Conservation (phyloP, 768 basidiomycete genomes). For the Rhodotorula graminis region DNA sequence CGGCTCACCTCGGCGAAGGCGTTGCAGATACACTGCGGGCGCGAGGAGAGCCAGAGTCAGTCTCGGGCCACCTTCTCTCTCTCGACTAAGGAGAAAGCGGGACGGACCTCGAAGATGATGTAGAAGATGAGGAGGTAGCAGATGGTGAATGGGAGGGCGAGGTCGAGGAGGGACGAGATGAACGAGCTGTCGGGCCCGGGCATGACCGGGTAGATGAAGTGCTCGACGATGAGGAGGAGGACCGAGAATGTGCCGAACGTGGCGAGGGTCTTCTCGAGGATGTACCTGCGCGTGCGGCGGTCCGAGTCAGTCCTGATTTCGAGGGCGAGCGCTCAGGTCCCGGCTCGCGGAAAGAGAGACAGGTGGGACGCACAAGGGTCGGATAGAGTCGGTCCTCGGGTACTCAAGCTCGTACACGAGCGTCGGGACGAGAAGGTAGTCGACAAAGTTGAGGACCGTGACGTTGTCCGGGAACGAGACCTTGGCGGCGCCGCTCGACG, state of each 20-base stretch:
- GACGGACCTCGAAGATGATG: constrained; percentile 2
- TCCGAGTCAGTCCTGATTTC: too few relatives aligned
- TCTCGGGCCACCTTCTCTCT: too few relatives aligned
- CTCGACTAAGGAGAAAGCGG: neutral
- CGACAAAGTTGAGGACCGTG: constrained; percentile 69
- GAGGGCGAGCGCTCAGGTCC: too few relatives aligned
- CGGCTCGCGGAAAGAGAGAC: too few relatives aligned
- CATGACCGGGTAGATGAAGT: constrained; percentile 80
- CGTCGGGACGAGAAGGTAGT: constrained; percentile 83
- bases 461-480: constrained; percentile 83
- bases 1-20: constrained; percentile 69
- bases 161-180: constrained; percentile 69
- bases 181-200: constrained; percentile 58
- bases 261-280: constrained; percentile 69
- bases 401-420: constrained; percentile 96
- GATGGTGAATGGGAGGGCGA: constrained; percentile 75
- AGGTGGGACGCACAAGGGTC: constrained; percentile 43
- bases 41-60: neutral
- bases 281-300: constrained; percentile 57
- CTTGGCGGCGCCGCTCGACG: constrained; percentile 61
- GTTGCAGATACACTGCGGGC: constrained; percentile 68
- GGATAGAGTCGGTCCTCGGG: constrained; percentile 70
- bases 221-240: constrained; percentile 79
- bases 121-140: constrained; percentile 13
- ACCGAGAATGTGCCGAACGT: constrained; percentile 94